A percentile compares a stretch with the other conserved stretches of the same genome.
These are phyloP conservation scores for Vitrella brassicaformis DNA, from an alignment of 73 alveolate species.

Conservation along the genomic window DNA sequence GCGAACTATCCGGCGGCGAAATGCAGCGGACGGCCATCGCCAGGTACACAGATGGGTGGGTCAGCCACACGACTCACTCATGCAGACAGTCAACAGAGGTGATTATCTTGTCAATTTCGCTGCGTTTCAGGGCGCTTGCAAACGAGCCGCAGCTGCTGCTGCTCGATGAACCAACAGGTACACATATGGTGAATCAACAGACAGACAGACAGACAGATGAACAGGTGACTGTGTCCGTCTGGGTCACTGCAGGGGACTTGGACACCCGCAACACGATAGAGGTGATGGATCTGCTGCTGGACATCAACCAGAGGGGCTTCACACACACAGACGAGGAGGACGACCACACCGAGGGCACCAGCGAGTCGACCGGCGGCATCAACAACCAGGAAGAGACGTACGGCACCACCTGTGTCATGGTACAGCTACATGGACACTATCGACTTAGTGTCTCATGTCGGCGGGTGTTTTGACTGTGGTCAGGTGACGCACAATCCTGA, in stretches of 20 bases:
- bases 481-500: conserved; percentile 96
- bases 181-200: neutral
- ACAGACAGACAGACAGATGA: conserved; percentile 11
- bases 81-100: too few relatives aligned
- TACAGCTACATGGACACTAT: too few relatives aligned
- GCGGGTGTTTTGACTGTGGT: too few relatives aligned
- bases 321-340: too few relatives aligned
- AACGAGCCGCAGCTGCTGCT: conserved; percentile 85
- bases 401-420: too few relatives aligned
- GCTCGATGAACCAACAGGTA: conserved; percentile 95
- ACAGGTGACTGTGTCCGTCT: conserved; percentile 19
- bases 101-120: too few relatives aligned
- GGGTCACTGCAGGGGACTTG: conserved; percentile 4
- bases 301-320: conserved; percentile 70
- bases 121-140: conserved; percentile 77
- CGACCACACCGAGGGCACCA: too few relatives aligned
- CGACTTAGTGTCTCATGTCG: too few relatives aligned
- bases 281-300: conserved; percentile 79
- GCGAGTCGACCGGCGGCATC: too few relatives aligned
- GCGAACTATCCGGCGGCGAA: conserved; percentile 94
- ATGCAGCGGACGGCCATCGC: conserved; percentile 94
- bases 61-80: too few relatives aligned
- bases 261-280: conserved; percentile 49
- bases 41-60: too few relatives aligned
- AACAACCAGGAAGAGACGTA: too few relatives aligned